Conservation (phyloP, 768 basidiomycete species). For the Clitopilus hobsonii region DNA sequence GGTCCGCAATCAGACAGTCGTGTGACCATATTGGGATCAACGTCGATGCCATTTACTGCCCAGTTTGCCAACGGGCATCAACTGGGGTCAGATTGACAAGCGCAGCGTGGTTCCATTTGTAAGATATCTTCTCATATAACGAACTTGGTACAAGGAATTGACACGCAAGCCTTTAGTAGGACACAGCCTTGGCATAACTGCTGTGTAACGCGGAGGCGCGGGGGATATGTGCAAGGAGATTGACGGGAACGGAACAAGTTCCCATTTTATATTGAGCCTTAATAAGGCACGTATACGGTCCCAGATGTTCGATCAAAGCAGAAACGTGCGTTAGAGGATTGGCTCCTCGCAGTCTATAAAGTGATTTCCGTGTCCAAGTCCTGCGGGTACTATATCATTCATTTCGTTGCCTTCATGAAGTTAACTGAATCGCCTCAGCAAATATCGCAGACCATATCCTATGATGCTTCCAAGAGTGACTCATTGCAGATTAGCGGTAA, state of each 20-base stretch:
- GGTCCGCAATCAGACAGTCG: neutral
- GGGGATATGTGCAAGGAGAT: neutral
- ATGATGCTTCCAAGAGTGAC: neutral
- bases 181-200: neutral
- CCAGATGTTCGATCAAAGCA: neutral
- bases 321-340: neutral
- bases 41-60: too few relatives aligned
- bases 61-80: too few relatives aligned
- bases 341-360: neutral
- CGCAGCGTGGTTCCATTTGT: too few relatives aligned
- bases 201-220: neutral
- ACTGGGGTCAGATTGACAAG: too few relatives aligned
- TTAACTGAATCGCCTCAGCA: neutral
- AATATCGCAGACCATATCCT: too few relatives aligned
- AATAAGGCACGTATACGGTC: neutral
- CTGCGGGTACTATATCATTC: neutral
- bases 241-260: neutral
- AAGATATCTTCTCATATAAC: too few relatives aligned
- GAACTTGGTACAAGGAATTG: too few relatives aligned
- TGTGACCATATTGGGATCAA: neutral
- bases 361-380: neutral
- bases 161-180: too few relatives aligned
- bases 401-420: neutral
- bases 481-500: neutral
- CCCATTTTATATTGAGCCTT: neutral